These are phyloP conservation scores for Syncephalastrum monosporum DNA, from an alignment of 371 early-diverging fungal species.

Conservation along the genomic window DNA sequence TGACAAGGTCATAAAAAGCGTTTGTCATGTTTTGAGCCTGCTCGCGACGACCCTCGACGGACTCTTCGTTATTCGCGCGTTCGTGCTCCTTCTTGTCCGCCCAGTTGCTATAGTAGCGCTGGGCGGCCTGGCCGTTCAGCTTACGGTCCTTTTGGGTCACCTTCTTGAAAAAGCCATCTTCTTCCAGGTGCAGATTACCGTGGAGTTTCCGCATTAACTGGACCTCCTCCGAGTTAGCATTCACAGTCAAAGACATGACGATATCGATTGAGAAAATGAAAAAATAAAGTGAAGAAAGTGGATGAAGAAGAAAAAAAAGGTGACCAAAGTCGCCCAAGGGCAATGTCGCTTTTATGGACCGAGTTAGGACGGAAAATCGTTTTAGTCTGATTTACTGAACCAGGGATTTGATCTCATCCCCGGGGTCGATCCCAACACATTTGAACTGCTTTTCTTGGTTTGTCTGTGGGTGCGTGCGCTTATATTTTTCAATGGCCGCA, in stretches of 20 bases:
- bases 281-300: slow-evolving; percentile 2
- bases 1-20: slow-evolving; percentile 63
- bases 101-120: slow-evolving; percentile 42
- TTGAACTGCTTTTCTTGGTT: too few species aligned
- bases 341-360: too few species aligned
- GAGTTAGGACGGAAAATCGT: too few species aligned
- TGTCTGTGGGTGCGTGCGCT: too few species aligned
- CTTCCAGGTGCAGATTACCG: slow-evolving; percentile 34
- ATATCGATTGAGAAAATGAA: neutral
- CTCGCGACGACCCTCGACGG: slow-evolving; percentile 39
- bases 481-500: too few species aligned
- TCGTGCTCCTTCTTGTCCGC: slow-evolving; percentile 25
- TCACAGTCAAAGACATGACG: slow-evolving; percentile 27
- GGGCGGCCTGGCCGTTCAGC: slow-evolving; percentile 45
- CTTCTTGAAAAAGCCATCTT: slow-evolving; percentile 39
- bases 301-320: slow-evolving; percentile 3
- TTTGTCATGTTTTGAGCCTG: slow-evolving; percentile 61
- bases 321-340: neutral
- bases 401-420: too few species aligned
- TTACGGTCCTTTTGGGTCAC: slow-evolving; percentile 51
- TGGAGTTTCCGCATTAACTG: slow-evolving; percentile 39
- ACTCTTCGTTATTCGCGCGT: slow-evolving; percentile 22
- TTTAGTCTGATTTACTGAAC: too few species aligned
- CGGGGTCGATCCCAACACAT: too few species aligned
- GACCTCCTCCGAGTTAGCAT: slow-evolving; percentile 28